Evolutionary conservation across 2,329 filamentous ascomycete species (phyloP).

Genomic region (Chrysosporium queenslandicum): DNA sequence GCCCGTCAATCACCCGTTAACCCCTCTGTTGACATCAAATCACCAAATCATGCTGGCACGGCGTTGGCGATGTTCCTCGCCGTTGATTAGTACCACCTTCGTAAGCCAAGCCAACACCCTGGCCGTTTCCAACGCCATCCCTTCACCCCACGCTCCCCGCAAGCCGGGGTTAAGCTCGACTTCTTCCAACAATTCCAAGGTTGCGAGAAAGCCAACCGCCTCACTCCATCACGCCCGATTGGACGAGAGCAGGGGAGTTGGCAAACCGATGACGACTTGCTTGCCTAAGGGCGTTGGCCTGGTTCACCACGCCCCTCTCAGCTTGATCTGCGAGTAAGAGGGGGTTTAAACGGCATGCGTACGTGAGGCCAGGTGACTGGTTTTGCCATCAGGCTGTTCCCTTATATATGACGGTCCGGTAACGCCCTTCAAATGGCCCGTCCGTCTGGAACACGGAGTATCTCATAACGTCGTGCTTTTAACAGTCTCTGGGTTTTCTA

Average conservation of each 20-base stretch:
- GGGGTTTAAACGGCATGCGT: no score
- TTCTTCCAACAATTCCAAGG: conserved; percentile 11
- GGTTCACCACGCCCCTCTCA: not conserved
- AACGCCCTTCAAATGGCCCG: not conserved
- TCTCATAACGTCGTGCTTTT: not conserved
- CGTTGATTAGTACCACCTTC: no score
- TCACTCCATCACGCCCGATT: conserved; percentile 9
- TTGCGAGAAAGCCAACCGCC: not conserved
- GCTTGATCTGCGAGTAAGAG: no score
- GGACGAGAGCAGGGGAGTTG: not conserved
- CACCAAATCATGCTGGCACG: no score
- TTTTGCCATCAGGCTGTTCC: not conserved
- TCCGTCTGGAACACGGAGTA: not conserved
- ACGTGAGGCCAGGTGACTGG: not conserved
- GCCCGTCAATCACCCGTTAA: no score
- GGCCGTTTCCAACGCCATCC: not conserved
- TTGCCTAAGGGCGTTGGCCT: not conserved
- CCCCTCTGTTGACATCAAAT: no score
- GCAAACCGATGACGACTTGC: conserved; percentile 10
- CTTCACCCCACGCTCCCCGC: not conserved
- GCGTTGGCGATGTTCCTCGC: no score
- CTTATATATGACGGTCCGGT: not conserved
- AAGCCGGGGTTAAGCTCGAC: not conserved
- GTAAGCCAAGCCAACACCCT: conserved; percentile 1
- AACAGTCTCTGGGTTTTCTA: not conserved